Evolutionary conservation across 116 monocot species (phyloP).

Genomic region (Posidonia oceanica): DNA sequence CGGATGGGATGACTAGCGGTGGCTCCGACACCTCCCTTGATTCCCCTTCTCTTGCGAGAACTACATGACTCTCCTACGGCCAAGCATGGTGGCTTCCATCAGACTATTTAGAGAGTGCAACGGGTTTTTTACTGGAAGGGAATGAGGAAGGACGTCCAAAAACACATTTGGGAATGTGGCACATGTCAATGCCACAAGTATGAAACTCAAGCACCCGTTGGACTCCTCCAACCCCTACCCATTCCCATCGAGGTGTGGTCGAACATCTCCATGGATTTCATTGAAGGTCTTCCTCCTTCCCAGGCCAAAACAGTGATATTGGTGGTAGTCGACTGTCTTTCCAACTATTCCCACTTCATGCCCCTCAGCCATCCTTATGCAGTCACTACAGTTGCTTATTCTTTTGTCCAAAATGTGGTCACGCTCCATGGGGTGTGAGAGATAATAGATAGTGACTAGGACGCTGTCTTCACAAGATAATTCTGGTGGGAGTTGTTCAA

Average conservation of each 20-base stretch:
- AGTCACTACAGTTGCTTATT: not conserved
- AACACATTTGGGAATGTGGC: not conserved
- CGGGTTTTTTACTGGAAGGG: not conserved
- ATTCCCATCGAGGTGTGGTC: not conserved
- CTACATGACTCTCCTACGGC: not conserved
- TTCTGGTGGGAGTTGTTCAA: conserved; percentile 2
- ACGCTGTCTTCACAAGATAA: not conserved
- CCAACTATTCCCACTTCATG: not conserved
- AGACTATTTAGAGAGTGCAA: not conserved
- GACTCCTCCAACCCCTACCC: not conserved
- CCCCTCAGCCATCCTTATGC: not conserved
- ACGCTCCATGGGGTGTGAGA: not conserved
- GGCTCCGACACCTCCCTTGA: too few relatives aligned
- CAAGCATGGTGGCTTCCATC: not conserved
- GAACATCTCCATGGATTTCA: not conserved
- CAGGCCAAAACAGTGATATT: not conserved
- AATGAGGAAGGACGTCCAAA: not conserved
- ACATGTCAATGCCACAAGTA: not conserved
- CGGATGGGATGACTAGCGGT: too few relatives aligned
- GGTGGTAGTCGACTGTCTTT: not conserved
- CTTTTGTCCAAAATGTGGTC: not conserved
- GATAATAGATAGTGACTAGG: not conserved
- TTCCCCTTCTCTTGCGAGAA: too few relatives aligned
- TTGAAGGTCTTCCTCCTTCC: not conserved
- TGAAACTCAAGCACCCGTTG: not conserved